Percentiles rank a stretch among this genome's conserved stretches.
Evolutionary conservation across 768 basidiomycete genomes (phyloP).

Genomic region (Naganishia onofrii): DNA sequence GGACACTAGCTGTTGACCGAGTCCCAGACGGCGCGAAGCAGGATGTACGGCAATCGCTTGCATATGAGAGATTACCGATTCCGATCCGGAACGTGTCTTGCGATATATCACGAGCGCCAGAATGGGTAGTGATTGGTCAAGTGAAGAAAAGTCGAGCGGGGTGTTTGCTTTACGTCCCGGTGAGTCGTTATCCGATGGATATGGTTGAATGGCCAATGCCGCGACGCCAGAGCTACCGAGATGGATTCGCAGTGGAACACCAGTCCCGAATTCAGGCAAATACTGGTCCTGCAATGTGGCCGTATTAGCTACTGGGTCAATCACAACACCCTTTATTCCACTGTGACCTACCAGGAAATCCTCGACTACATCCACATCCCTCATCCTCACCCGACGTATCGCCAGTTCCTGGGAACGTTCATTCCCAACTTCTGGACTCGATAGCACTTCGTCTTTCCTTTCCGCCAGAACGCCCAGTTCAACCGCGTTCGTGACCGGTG

Average conservation of each 20-base stretch:
- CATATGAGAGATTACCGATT: neutral
- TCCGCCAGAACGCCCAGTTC: neutral
- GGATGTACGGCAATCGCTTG: slow-evolving; percentile 22
- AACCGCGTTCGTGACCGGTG: neutral
- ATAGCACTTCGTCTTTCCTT: neutral
- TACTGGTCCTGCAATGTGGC: neutral
- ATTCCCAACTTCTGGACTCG: neutral
- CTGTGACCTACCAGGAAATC: slow-evolving; percentile 21
- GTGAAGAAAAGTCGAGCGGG: neutral
- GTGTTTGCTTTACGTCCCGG: neutral
- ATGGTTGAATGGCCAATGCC: slow-evolving; percentile 14
- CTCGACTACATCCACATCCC: slow-evolving; percentile 19
- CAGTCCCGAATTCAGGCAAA: slow-evolving; percentile 27
- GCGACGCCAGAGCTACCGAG: slow-evolving; percentile 11
- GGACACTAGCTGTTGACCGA: slow-evolving; percentile 7
- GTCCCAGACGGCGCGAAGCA: slow-evolving; percentile 1
- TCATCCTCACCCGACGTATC: neutral
- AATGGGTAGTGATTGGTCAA: slow-evolving; percentile 5
- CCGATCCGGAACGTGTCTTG: slow-evolving; percentile 4
- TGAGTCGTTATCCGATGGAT: neutral
- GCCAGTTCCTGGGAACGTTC: neutral
- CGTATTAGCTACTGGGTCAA: neutral
- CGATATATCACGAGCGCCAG: slow-evolving; percentile 12
- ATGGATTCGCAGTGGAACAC: slow-evolving; percentile 16
- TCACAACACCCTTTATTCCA: neutral